Base-by-base conservation (phyloP, 768 basidiomycete genomes). In the Cystobasidium tubakii region DNA sequence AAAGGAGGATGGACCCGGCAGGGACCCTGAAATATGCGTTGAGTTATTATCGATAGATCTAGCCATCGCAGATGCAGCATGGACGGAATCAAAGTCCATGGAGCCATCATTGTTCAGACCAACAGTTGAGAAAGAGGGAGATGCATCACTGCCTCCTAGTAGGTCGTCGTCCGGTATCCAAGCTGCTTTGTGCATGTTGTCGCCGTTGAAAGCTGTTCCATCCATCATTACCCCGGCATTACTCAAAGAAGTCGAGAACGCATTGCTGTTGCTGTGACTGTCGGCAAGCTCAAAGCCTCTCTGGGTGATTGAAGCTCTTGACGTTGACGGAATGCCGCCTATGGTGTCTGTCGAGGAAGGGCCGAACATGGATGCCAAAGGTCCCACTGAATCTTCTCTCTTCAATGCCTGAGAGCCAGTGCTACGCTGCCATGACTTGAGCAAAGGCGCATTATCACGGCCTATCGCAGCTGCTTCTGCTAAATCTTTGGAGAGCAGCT, bases 401-500 rank as follows among this genome's bases (percentile, higher is more conserved):
- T 71, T 71, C 3, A 55, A n/a, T 9, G 43, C 4, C 15, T 27
- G 34, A 39, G 54, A 3, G 2, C 46, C 69, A 2, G 66, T 44
- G n/a, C 21, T n/a, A 29, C 69, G 21, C 39, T 71, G 69, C 69
- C 69, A 71, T 31, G 69, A 71, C 39, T 71, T 71, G 9, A 71
- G 55, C 25, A 71, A 12, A 36, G 69, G 69, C 6, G 69, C 69
- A 71, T 71, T 71, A 62, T 50, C 43, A 66, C 33, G 13, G 21
- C 63, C 72, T 21, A 66, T 64, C 0, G 75, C 44, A 0, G 75
- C 60, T 19, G 76, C 77, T 1, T 74, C 85, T 71, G 91, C 86
- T 74, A 94, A 91, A 77, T 91, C 90, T 70, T 84, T 85, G 1
- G 92, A 90, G 1, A 92, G 84, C 0, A 88, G 82, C 77, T 93